Evolutionary conservation across 106 monocot genomes (phyloP).

Genomic region (Apostasia shenzhenica): DNA sequence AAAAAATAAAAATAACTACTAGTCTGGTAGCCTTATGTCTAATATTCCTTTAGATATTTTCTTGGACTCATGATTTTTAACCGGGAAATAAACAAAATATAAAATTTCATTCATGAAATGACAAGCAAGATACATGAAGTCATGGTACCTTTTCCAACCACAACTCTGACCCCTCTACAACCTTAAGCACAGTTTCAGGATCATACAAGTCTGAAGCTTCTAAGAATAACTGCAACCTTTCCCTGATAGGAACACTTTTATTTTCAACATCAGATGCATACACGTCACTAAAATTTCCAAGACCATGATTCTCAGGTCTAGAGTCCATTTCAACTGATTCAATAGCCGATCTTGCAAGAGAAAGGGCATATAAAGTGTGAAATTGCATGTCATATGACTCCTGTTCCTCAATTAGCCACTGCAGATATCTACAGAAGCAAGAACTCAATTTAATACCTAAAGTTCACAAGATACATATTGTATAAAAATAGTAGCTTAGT

Average conservation of each 20-base stretch:
- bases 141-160: slow-evolving; percentile 88
- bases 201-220: slow-evolving; percentile 92
- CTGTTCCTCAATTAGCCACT: slow-evolving; percentile 99
- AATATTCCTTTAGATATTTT: too few species aligned
- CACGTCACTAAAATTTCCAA: slow-evolving; percentile 8
- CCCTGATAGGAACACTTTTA: slow-evolving; percentile 33
- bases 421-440: slow-evolving; percentile 63
- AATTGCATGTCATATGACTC: slow-evolving; percentile 66
- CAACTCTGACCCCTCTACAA: slow-evolving; percentile 74
- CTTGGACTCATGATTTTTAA: too few species aligned
- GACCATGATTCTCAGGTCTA: slow-evolving; percentile 4
- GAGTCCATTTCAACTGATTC: slow-evolving; percentile 26
- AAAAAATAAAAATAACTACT: too few species aligned
- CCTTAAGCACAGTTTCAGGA: slow-evolving; percentile 80
- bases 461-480: background rate
- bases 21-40: too few species aligned
- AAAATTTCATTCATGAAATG: background rate
- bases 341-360: slow-evolving; percentile 78
- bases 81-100: background rate
- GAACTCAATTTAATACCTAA: background rate
- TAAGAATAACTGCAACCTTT: slow-evolving; percentile 80
- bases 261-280: slow-evolving; percentile 17
- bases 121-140: slow-evolving; percentile 1
- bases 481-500: background rate
- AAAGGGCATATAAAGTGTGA: slow-evolving; percentile 96